A percentile compares a stretch with the other conserved stretches of the same genome.
phyloP scores from a whole-genome alignment of 139 green algal genomes.

The Coelastrella sp. region DNA sequence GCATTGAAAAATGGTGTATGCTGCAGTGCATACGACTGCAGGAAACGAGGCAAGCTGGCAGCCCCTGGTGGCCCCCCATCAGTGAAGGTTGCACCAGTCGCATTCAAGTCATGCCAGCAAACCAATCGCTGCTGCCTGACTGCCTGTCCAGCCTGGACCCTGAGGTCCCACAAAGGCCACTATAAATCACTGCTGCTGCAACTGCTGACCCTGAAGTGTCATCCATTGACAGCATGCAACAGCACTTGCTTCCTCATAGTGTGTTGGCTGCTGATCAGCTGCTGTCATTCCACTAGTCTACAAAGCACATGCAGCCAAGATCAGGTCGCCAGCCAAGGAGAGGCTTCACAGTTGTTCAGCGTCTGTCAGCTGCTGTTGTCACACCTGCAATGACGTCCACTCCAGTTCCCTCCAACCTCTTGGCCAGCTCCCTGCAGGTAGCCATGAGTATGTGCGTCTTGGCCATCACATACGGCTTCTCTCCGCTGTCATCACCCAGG shows the following conservation, averaged over 20 bases:
- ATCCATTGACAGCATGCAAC: neutral
- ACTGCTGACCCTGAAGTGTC: neutral
- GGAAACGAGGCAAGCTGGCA: too few relatives aligned
- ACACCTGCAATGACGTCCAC: constrained; percentile 43
- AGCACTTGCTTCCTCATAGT: too few relatives aligned
- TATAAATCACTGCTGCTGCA: neutral
- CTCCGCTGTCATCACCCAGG: constrained; percentile 22
- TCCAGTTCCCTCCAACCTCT: constrained; percentile 31
- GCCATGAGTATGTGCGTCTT: constrained; percentile 39
- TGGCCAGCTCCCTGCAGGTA: constrained; percentile 13
- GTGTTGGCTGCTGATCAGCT: too few relatives aligned
- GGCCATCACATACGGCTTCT: constrained; percentile 25
- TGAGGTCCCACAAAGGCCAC: neutral
- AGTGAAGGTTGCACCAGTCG: too few relatives aligned
- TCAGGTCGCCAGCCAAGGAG: neutral
- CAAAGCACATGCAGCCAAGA: too few relatives aligned
- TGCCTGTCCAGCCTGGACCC: too few relatives aligned
- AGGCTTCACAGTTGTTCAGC: neutral
- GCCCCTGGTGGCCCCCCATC: too few relatives aligned
- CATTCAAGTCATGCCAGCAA: too few relatives aligned
- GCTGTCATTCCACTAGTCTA: too few relatives aligned
- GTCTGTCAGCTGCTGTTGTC: neutral
- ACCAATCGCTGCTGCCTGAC: too few relatives aligned
- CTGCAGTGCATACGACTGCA: neutral
- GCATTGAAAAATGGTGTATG: neutral